Conservation (phyloP, 331 rosid species). For the Acacia pycnantha region DNA sequence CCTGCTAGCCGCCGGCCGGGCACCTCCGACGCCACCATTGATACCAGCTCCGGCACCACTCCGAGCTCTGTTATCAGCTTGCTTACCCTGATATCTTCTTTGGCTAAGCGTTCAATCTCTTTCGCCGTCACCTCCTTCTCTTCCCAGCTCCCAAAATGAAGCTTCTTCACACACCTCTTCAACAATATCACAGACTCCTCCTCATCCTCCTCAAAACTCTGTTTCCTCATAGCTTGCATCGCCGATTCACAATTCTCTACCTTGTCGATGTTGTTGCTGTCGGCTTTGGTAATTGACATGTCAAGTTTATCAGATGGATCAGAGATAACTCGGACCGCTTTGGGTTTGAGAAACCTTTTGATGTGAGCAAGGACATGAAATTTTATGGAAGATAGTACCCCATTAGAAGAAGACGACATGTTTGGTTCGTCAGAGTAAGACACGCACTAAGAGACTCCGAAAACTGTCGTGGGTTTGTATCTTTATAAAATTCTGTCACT, state of each 20-base stretch:
- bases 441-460: slow-evolving; percentile 23
- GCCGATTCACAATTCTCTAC: slow-evolving; percentile 22
- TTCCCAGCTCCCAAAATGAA: slow-evolving; percentile 87
- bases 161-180: slow-evolving; percentile 80
- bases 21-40: slow-evolving; percentile 60
- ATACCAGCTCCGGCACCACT: slow-evolving; percentile 80
- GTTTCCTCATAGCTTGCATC: slow-evolving; percentile 31
- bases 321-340: slow-evolving; percentile 51
- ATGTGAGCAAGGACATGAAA: slow-evolving; percentile 67
- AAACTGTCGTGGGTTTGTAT: slow-evolving; percentile 19
- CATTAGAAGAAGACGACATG: slow-evolving; percentile 51
- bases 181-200: slow-evolving; percentile 36
- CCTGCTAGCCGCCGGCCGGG: slow-evolving; percentile 48
- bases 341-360: slow-evolving; percentile 66
- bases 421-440: slow-evolving; percentile 32
- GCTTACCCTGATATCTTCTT: slow-evolving; percentile 58
- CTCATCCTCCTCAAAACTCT: slow-evolving; percentile 5
- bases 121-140: slow-evolving; percentile 78
- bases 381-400: slow-evolving; percentile 65
- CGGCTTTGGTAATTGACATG: slow-evolving; percentile 18
- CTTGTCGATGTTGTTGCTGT: not conserved
- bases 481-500: slow-evolving; percentile 16
- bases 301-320: slow-evolving; percentile 32
- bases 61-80: slow-evolving; percentile 80
- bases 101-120: slow-evolving; percentile 66